Percentiles rank a stretch among this genome's conserved stretches.
These are phyloP conservation scores for Diphasiastrum complanatum DNA, from an alignment of 83 land plant genomes.

Conservation along the genomic window DNA sequence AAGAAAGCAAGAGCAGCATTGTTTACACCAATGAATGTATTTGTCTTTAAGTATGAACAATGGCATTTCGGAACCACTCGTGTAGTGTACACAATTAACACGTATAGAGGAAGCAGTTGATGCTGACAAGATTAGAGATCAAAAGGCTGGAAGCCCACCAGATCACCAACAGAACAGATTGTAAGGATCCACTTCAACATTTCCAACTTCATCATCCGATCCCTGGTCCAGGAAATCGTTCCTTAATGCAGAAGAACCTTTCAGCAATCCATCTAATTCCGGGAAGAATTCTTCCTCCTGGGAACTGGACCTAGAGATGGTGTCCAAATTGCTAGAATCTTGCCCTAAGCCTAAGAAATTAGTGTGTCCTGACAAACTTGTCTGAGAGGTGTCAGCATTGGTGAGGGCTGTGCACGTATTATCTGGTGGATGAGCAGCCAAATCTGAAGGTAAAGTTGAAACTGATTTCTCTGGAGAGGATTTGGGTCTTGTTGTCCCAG, in stretches of 20 bases:
- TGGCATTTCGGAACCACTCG: too few relatives aligned
- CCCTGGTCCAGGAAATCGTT: constrained; percentile 1
- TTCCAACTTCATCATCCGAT: constrained; percentile 11
- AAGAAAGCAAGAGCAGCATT: too few relatives aligned
- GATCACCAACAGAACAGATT: constrained; percentile 17
- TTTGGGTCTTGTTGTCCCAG: constrained; percentile 4
- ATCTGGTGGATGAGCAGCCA: not conserved
- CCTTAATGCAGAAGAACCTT: not conserved
- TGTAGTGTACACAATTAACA: too few relatives aligned
- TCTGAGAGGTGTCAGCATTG: not conserved
- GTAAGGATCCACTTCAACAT: constrained; percentile 9
- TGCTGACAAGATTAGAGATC: too few relatives aligned
- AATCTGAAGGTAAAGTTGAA: not conserved
- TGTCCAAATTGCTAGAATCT: not conserved
- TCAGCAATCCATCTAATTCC: constrained; percentile 17
- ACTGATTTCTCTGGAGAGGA: not conserved
- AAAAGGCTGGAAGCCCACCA: too few relatives aligned
- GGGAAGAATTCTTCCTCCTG: constrained; percentile 21
- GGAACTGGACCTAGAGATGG: constrained; percentile 11
- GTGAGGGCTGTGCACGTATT: not conserved
- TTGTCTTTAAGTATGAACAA: too few relatives aligned
- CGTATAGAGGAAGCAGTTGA: too few relatives aligned
- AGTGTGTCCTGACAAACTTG: too few relatives aligned
- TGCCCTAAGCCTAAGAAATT: too few relatives aligned
- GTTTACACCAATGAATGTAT: too few relatives aligned